phyloP scores from a whole-genome alignment of 2,329 filamentous ascomycete genomes.

The Colletotrichum tamarilloi region DNA sequence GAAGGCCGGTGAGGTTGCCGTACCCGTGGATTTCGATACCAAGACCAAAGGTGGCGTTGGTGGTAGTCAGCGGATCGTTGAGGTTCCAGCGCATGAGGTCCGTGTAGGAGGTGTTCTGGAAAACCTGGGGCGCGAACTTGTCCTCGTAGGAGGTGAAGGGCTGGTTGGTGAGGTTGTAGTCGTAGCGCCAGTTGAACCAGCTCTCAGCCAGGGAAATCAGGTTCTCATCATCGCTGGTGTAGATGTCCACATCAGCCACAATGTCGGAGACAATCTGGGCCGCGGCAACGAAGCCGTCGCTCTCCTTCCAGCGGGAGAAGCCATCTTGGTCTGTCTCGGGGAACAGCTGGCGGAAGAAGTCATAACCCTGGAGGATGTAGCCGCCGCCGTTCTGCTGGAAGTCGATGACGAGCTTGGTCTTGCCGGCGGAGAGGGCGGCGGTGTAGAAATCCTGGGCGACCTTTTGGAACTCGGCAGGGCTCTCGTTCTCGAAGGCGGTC shows the following conservation, averaged over 20 bases:
- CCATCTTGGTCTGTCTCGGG: slow-evolving; percentile 50
- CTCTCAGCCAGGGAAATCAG: slow-evolving; percentile 57
- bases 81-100: slow-evolving; percentile 63
- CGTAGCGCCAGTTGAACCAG: slow-evolving; percentile 62
- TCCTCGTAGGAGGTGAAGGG: slow-evolving; percentile 61
- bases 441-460: slow-evolving; percentile 47
- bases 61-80: slow-evolving; percentile 52
- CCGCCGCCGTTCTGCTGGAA: slow-evolving; percentile 69
- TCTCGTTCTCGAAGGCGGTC: slow-evolving; percentile 41
- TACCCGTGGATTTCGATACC: slow-evolving; percentile 63
- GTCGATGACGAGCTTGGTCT: slow-evolving; percentile 71
- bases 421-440: slow-evolving; percentile 55
- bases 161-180: slow-evolving; percentile 58
- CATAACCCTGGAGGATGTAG: slow-evolving; percentile 66
- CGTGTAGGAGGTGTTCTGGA: slow-evolving; percentile 65
- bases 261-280: slow-evolving; percentile 57
- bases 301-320: slow-evolving; percentile 52
- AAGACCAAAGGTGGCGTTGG: slow-evolving; percentile 53
- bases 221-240: slow-evolving; percentile 50
- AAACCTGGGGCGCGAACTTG: slow-evolving; percentile 54
- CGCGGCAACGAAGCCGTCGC: slow-evolving; percentile 54
- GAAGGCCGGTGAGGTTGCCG: slow-evolving; percentile 56
- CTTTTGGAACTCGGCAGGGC: slow-evolving; percentile 47
- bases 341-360: slow-evolving; percentile 68
- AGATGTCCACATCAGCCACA: slow-evolving; percentile 56